Evolutionary conservation across 1,284 basidiomycete genomes (phyloP), one percentile per base, ranked within the genome.

Genomic region (Athelia sp.): DNA sequence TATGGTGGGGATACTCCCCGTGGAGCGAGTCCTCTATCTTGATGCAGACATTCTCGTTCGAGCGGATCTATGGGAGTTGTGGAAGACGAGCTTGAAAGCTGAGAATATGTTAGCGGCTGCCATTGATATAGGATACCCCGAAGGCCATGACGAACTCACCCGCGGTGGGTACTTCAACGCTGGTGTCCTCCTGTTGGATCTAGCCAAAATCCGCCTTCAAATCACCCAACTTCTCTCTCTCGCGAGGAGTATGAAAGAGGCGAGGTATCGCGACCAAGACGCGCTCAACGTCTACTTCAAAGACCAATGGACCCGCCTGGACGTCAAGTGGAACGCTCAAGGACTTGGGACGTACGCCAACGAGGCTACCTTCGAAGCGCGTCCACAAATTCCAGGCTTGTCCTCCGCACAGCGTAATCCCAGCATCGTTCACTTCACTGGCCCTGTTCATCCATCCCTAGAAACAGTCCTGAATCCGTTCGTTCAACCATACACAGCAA

Each of bases 261-360:
- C 68, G 3, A 60, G 43, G 23, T 75, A 66, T 53, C 60, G 58
- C 2, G 78, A 81, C 52, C 80, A 81, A 50, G 80, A 82, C 53
- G 70, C 60, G 2, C 62, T 82, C 48, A 81, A 81, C 54, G 55
- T 51, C n/a, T 67, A 73, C 54, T 80, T 81, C 54, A 55, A 50
- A 14, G 59, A 52, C 4, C 57, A 68, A 22, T 80, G 78, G 76
- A 54, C 55, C 4, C 48, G 65, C 32, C 49, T 82, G 18, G 59
- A 60, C 42, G 59, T 79, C 36, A 53, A 53, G 40, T 82, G 78
- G 77, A 81, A 82, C 49, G 78, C 77, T 1, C 76, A 79, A 48
- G 80, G 80, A 2, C 61, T 81, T 21, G 78, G 78, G 10, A 79
- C 79, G 2, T 82, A 81, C 55, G 77, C 74, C 4, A 60, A n/a